These are phyloP conservation scores for Globisporangium paroecandrum DNA, from an alignment of 352 stramenopile species.

Conservation along the genomic window DNA sequence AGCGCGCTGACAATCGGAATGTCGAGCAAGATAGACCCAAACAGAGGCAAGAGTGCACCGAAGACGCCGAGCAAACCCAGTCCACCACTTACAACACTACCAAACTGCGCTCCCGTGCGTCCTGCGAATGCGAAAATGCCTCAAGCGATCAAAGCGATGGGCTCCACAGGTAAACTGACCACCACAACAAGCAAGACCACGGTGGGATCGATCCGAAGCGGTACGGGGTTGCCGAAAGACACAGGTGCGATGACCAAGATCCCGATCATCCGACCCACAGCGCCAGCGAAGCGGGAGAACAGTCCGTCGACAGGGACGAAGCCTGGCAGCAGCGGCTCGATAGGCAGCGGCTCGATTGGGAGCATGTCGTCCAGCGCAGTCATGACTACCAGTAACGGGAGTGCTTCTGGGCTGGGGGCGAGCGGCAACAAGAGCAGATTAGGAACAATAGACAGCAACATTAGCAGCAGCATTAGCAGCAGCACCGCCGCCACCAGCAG, in stretches of 20 bases:
- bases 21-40: constrained; percentile 33
- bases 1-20: constrained; percentile 31
- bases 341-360: constrained; percentile 10
- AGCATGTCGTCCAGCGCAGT: constrained; percentile 9
- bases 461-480: not conserved
- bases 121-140: constrained; percentile 50
- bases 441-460: constrained; percentile 29
- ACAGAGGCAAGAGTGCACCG: constrained; percentile 33
- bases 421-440: constrained; percentile 38
- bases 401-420: constrained; percentile 20
- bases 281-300: constrained; percentile 64
- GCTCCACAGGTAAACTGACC: constrained; percentile 48
- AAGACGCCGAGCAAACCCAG: constrained; percentile 56
- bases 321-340: constrained; percentile 23
- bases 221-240: constrained; percentile 45
- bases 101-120: constrained; percentile 51
- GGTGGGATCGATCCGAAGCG: constrained; percentile 30
- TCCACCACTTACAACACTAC: constrained; percentile 53
- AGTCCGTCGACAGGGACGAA: constrained; percentile 56
- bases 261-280: constrained; percentile 64
- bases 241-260: constrained; percentile 57
- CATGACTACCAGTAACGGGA: constrained; percentile 10
- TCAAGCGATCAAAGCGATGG: constrained; percentile 45
- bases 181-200: constrained; percentile 32
- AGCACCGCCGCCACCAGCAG: constrained; percentile 13